Evolutionary conservation across 1,284 basidiomycete genomes (phyloP).

Genomic region (Ustilago xerochloae): DNA sequence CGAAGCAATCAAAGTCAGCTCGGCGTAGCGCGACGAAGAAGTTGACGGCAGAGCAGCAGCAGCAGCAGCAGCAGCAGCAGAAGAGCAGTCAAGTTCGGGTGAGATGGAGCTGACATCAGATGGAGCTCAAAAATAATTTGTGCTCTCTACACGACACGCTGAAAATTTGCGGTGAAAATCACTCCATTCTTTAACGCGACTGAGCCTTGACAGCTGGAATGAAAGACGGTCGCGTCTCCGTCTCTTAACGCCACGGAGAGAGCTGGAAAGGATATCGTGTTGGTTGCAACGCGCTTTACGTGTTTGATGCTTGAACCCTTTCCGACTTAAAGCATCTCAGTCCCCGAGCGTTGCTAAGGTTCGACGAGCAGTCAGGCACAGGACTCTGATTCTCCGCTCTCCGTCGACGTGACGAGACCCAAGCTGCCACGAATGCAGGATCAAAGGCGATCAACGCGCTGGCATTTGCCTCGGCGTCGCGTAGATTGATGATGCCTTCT

Average conservation of each 20-base stretch:
- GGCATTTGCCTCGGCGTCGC: slow-evolving; percentile 5
- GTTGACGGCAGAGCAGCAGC: no score
- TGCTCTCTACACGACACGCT: slow-evolving; percentile 45
- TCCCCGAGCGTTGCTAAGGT: no score
- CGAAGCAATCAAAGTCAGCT: background rate
- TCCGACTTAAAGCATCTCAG: background rate
- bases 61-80: background rate
- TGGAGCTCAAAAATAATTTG: background rate
- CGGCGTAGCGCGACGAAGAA: background rate
- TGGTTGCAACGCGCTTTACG: slow-evolving; percentile 6
- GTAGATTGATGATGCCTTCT: slow-evolving; percentile 2
- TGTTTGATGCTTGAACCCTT: slow-evolving; percentile 15
- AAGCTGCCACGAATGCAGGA: background rate
- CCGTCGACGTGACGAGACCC: background rate
- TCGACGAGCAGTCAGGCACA: no score
- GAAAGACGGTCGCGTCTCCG: background rate
- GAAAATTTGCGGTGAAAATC: background rate
- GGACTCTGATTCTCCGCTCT: background rate
- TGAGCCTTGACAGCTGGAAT: background rate
- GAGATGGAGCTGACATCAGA: slow-evolving; percentile 28
- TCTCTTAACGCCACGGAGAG: no score
- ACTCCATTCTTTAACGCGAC: background rate
- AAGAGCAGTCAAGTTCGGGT: background rate
- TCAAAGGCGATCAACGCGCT: background rate
- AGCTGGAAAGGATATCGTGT: slow-evolving; percentile 3